These are phyloP conservation scores for Zygosaccharomyces sapae DNA, from an alignment of 1,139 yeast genomes.

Conservation along the genomic window DNA sequence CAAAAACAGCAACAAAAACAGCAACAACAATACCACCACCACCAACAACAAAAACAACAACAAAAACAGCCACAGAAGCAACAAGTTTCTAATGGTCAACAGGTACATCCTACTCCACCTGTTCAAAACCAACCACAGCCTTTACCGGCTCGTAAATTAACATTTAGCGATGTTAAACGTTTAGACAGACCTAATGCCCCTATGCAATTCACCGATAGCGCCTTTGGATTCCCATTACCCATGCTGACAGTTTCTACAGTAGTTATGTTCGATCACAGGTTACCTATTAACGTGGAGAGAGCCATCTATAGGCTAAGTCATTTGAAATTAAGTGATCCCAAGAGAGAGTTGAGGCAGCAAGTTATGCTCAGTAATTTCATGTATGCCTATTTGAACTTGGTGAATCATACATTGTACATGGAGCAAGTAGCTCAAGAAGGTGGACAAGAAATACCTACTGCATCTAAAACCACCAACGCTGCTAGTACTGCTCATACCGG, in stretches of 20 bases:
- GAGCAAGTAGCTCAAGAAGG: conserved; percentile 48
- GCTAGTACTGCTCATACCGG: background rate
- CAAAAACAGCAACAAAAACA: background rate
- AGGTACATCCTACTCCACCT: background rate
- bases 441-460: conserved; percentile 1
- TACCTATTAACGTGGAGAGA: conserved; percentile 91
- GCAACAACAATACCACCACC: background rate
- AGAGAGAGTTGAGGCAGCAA: conserved; percentile 85
- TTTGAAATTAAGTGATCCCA: conserved; percentile 87
- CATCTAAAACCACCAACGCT: background rate
- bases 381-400: conserved; percentile 93
- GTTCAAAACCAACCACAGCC: conserved; percentile 6
- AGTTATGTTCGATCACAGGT: conserved; percentile 76
- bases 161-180: conserved; percentile 35
- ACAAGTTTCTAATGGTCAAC: background rate
- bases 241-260: conserved; percentile 71
- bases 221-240: conserved; percentile 82
- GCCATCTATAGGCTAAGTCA: conserved; percentile 92
- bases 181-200: conserved; percentile 58
- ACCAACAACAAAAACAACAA: background rate
- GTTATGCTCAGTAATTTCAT: conserved; percentile 89
- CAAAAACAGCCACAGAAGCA: conserved; percentile 1
- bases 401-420: conserved; percentile 78
- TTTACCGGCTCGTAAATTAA: conserved; percentile 35
- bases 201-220: conserved; percentile 71